Evolutionary conservation across 768 basidiomycete genomes (phyloP).

Genomic region (Psilocybe cyanescens): DNA sequence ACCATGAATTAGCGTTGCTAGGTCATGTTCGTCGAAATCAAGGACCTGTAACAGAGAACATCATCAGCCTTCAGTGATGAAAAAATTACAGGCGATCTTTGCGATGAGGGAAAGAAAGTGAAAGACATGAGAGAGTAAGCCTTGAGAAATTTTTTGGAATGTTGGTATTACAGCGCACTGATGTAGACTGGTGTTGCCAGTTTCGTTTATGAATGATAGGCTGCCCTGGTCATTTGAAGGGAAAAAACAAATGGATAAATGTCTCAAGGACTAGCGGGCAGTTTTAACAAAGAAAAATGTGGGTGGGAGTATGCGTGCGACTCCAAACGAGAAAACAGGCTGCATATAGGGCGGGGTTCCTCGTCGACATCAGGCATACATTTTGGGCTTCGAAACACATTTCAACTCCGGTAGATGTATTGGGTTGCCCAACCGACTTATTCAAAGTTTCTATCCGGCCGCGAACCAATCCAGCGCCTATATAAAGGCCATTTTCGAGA

Average conservation of each 20-base stretch:
- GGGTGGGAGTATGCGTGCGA: neutral
- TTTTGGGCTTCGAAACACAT: neutral
- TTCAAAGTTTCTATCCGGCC: neutral
- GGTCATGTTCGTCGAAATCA: neutral
- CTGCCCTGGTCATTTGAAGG: neutral
- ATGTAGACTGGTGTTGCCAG: neutral
- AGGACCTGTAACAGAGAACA: neutral
- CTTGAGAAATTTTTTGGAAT: neutral
- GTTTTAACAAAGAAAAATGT: neutral
- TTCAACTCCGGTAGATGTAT: neutral
- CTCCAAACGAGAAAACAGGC: neutral
- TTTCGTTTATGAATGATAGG: neutral
- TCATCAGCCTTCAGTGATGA: neutral
- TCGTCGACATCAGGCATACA: neutral
- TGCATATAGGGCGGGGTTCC: neutral
- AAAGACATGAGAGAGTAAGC: neutral
- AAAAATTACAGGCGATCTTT: neutral
- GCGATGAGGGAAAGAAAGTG: neutral
- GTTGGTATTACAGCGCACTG: neutral
- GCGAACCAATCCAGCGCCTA: neutral
- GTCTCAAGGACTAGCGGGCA: neutral
- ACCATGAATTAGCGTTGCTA: neutral
- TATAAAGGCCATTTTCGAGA: neutral
- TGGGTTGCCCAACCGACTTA: neutral
- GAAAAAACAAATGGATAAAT: neutral